Evolutionary conservation across 1,139 yeast species (phyloP), one percentile per base, ranked within the genome.

Genomic region (Taiozyma onychis): DNA sequence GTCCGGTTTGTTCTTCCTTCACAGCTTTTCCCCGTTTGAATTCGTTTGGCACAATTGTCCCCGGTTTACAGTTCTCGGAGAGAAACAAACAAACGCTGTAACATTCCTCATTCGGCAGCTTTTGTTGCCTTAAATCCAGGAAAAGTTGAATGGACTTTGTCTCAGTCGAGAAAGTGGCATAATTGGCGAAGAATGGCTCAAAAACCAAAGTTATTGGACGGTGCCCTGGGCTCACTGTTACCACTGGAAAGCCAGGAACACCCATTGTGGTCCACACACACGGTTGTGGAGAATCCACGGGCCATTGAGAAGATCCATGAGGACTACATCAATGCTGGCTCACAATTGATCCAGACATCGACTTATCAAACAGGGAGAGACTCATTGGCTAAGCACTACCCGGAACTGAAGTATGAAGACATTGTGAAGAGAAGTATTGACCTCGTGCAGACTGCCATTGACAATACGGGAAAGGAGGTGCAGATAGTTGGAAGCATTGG

Each of bases 181-280:
- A 30, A 30, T n/a, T 13, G 8, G 6, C 16, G 18, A 32, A 32
- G n/a, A 21, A 37, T 37, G 41, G 5, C 24, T 9, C 24, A 8
- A 10, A 37, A 37, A 18, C 58, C 59, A 26, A 3, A 54, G n/a
- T 41, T 55, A 2, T 52, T 57, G 6, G 60, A 57, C 43, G 60
- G 60, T 21, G 58, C 58, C 4, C 35, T 55, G 18, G 60, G 60
- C 2, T 52, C 61, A 0, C 45, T 55, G 6, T 51, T 59, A 0
- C 60, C 62, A 5, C 26, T 43, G 32, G 52, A 44, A 9, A 49
- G 57, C 2, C 61, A 59, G 32, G 9, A 41, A 0, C 61, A 77
- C 45, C 73, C 74, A 6, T 68, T 85, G 18, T 85, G 91, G 93
- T 80, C 88, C 2, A 84, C 88, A 0, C 65, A 72, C 50, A 77